Evolutionary conservation across 2,329 filamentous ascomycete genomes (phyloP), one percentile per base, ranked within the genome.

Genomic region (Leptographium wingfieldii): DNA sequence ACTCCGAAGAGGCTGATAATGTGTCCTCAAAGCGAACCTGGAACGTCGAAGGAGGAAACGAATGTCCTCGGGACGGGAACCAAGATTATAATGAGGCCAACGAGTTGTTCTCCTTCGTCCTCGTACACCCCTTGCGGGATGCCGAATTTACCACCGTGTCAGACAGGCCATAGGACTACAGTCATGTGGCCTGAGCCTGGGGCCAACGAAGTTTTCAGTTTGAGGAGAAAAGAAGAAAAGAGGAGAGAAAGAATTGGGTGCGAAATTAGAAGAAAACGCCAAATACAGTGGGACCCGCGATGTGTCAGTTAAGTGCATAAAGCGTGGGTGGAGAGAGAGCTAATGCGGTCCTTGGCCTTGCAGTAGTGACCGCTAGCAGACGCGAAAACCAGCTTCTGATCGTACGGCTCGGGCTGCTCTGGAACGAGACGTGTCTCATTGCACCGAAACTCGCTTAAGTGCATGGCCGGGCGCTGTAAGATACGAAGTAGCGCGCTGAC

Each of bases 61-160:
- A 27, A 48, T 29, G 16, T n/a, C 22, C 25, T 69, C n/a, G 10
- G 11, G 49, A 53, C 19, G 14, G 14, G 52, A 31, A 71, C 73
- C 73, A 74, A 76, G 79, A 83, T 83, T 83, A 81, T 82, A 77
- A 82, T 81, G 77, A 76, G 79, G 77, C 65, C n/a, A 22, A 48
- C 38, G 9, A 54, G 14, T 55, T 53, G 9, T n/a, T 59, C 57
- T 59, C 57, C 57, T 55, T 59, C 19, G 35, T 53, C 57, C 22
- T 38, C 46, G n/a, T n/a, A 22, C 40, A 49, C 12, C 33, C 54
- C 22, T 55, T 40, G 35, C 25, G 19, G 27, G 29, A 49, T 31
- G 19, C 43, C 31, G 22, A 29, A 57, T 19, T 33, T 27, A n/a
- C 33, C 54, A 55, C 54, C 51, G 16, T 53, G 16, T 53, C 12